Evolutionary conservation across 305 asterid species (phyloP).

Genomic region (Withania somnifera): DNA sequence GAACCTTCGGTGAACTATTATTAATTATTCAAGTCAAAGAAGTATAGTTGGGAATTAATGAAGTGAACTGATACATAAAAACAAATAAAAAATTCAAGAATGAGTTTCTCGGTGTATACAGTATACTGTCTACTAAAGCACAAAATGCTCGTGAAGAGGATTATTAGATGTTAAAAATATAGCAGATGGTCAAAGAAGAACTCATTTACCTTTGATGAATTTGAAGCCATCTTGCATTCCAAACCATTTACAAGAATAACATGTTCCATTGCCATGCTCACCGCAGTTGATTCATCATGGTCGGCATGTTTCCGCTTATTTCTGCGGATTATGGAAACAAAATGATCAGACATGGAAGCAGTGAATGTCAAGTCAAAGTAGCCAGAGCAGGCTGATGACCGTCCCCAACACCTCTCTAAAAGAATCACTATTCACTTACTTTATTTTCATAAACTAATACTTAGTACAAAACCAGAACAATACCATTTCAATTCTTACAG

Average conservation of each 20-base stretch:
- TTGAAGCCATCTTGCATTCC: constrained; percentile 89
- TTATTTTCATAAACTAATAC: background rate
- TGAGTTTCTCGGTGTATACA: too few species aligned
- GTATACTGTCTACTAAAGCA: too few species aligned
- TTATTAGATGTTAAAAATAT: background rate
- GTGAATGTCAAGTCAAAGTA: background rate
- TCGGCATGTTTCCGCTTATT: constrained; percentile 46
- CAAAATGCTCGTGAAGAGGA: too few species aligned
- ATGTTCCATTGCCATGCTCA: constrained; percentile 56
- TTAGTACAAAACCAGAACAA: background rate
- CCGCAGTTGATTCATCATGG: constrained; percentile 47
- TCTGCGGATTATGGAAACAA: constrained; percentile 26
- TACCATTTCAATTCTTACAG: background rate
- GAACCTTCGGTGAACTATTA: background rate
- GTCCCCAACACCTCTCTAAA: background rate
- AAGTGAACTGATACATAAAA: background rate
- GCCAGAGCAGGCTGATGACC: background rate
- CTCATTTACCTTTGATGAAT: constrained; percentile 72
- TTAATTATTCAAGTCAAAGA: background rate
- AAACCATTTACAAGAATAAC: constrained; percentile 64
- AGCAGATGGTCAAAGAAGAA: background rate
- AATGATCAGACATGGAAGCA: background rate
- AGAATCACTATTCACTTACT: background rate
- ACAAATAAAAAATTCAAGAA: background rate
- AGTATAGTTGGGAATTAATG: background rate